A percentile compares a stretch with the other conserved stretches of the same genome.
Conservation (phyloP, 2,329 filamentous ascomycete species). For the Esteya vermicola region DNA sequence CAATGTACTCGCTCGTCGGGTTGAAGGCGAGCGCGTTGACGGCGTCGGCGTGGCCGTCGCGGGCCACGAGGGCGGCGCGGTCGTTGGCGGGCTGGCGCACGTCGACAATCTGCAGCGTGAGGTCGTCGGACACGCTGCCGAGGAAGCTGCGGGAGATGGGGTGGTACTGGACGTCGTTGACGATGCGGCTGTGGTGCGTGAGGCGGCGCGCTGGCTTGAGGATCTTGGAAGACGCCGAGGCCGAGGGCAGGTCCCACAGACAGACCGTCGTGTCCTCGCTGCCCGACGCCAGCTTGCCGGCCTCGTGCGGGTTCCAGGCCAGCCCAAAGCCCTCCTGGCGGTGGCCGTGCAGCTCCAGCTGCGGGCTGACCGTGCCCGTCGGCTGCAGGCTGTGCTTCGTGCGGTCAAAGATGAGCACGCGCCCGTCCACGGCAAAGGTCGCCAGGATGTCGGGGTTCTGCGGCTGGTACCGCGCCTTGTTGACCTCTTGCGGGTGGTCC, state of each 20-base stretch:
- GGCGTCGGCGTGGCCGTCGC: slow-evolving; percentile 71
- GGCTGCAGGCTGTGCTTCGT: slow-evolving; percentile 81
- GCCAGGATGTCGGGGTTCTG: slow-evolving; percentile 96
- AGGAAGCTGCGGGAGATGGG: slow-evolving; percentile 74
- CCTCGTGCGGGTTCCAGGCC: slow-evolving; percentile 76
- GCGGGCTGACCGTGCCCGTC: slow-evolving; percentile 59
- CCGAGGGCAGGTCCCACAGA: slow-evolving; percentile 65
- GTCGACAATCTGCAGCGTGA: slow-evolving; percentile 85
- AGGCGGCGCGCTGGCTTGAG: slow-evolving; percentile 63
- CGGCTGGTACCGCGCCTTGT: slow-evolving; percentile 95
- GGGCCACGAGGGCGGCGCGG: slow-evolving; percentile 53
- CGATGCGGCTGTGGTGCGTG: slow-evolving; percentile 76
- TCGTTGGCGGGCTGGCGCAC: slow-evolving; percentile 54
- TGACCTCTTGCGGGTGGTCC: slow-evolving; percentile 90
- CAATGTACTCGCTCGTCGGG: slow-evolving; percentile 72
- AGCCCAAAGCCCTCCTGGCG: slow-evolving; percentile 81
- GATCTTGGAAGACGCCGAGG: slow-evolving; percentile 49
- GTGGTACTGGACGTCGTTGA: slow-evolving; percentile 96
- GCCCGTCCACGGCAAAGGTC: slow-evolving; percentile 76
- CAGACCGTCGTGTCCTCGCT: slow-evolving; percentile 86
- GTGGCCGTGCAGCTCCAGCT: slow-evolving; percentile 78
- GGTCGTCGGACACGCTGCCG: slow-evolving; percentile 87
- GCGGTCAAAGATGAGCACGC: slow-evolving; percentile 85
- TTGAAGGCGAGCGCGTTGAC: slow-evolving; percentile 97
- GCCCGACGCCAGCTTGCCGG: slow-evolving; percentile 74